Evolutionary conservation across 2,329 filamentous ascomycete species (phyloP).

Genomic region (Curvularia hawaiiensis): DNA sequence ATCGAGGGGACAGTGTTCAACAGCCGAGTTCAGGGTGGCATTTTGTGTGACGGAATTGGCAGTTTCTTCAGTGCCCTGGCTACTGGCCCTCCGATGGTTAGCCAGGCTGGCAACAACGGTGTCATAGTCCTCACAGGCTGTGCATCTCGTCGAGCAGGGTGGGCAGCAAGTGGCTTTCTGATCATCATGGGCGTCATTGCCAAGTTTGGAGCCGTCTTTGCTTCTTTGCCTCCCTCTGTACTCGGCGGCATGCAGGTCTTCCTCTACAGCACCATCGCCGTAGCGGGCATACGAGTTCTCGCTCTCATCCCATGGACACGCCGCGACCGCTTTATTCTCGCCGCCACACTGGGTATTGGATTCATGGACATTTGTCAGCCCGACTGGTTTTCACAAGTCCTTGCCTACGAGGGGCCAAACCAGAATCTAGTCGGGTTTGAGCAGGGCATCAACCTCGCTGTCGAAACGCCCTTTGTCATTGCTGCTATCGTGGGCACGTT

Average conservation of each 20-base stretch:
- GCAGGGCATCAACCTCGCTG: constrained; percentile 49
- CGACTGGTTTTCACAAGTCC: constrained; percentile 47
- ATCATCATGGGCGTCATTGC: constrained; percentile 36
- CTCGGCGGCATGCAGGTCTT: constrained; percentile 54
- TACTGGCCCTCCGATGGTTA: constrained; percentile 37
- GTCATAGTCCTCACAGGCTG: constrained; percentile 37
- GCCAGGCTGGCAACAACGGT: constrained; percentile 38
- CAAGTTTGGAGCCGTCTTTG: constrained; percentile 38
- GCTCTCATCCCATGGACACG: constrained; percentile 35
- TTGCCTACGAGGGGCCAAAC: constrained; percentile 47
- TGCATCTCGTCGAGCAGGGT: constrained; percentile 35
- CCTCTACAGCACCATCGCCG: constrained; percentile 35
- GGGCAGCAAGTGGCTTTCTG: constrained; percentile 35
- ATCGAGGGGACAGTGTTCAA: constrained; percentile 39
- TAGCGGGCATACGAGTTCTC: constrained; percentile 35
- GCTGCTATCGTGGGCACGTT: constrained; percentile 47
- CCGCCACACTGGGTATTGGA: constrained; percentile 32
- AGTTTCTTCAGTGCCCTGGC: constrained; percentile 36
- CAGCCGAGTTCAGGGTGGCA: constrained; percentile 33
- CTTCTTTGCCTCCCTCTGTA: constrained; percentile 46
- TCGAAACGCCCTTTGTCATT: constrained; percentile 52
- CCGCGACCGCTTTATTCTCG: constrained; percentile 36
- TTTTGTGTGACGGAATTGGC: constrained; percentile 36
- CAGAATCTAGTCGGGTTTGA: constrained; percentile 48
- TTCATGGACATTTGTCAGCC: constrained; percentile 49